Conservation (phyloP, 1,284 basidiomycete species). For the Cutaneotrichosporon cavernicola region DNA sequence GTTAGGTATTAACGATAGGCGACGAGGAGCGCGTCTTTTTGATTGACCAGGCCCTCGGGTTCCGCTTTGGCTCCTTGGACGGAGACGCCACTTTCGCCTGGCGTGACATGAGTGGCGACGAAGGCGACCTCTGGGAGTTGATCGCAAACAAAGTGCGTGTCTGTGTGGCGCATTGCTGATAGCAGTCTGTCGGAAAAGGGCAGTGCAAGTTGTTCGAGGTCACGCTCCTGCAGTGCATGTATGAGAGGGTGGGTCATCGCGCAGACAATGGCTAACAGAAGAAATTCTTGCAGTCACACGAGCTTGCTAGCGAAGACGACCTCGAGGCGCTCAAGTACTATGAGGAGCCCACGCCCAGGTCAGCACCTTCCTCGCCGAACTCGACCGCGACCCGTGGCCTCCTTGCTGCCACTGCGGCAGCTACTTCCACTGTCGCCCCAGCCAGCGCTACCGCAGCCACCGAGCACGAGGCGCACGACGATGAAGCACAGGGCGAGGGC, state of each 20-base stretch:
- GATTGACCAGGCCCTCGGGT: slow-evolving; percentile 82
- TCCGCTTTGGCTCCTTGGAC: slow-evolving; percentile 72
- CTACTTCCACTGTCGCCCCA: slow-evolving; percentile 16
- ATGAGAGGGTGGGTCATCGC: slow-evolving; percentile 60
- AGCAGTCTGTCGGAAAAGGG: slow-evolving; percentile 65
- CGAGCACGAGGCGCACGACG: slow-evolving; percentile 17
- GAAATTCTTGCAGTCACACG: slow-evolving; percentile 73
- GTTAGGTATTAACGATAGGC: slow-evolving; percentile 56
- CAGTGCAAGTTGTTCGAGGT: slow-evolving; percentile 86
- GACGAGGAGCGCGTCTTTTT: slow-evolving; percentile 90
- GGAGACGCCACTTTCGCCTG: slow-evolving; percentile 81
- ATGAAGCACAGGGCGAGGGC: slow-evolving; percentile 21
- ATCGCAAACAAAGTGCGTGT: slow-evolving; percentile 47
- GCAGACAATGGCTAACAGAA: slow-evolving; percentile 46
- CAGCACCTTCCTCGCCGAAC: slow-evolving; percentile 11
- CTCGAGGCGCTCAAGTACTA: slow-evolving; percentile 68
- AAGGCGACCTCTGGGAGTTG: slow-evolving; percentile 54
- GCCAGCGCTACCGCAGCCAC: slow-evolving; percentile 11
- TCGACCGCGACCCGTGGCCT: background rate
- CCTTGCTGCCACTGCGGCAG: background rate
- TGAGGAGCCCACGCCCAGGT: slow-evolving; percentile 10
- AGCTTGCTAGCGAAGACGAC: slow-evolving; percentile 65
- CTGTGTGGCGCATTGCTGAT: slow-evolving; percentile 62
- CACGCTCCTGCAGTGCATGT: slow-evolving; percentile 91
- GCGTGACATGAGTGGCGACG: slow-evolving; percentile 69